Percentiles rank a stretch among this genome's conserved stretches.
These are phyloP conservation scores for Suillus luteus DNA, from an alignment of 768 basidiomycete species.

Conservation along the genomic window DNA sequence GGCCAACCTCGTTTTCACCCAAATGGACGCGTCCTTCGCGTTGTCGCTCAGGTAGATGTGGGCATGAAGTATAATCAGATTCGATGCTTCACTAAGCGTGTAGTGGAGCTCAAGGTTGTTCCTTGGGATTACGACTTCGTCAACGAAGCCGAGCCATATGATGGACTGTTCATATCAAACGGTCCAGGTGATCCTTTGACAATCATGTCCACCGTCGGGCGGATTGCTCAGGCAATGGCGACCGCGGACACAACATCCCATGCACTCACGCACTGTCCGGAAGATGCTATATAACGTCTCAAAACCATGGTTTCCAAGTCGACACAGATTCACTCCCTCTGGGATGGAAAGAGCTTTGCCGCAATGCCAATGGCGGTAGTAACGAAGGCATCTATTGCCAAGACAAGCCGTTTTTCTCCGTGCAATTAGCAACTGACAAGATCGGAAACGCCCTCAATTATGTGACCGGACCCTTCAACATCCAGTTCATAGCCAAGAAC, in stretches of 20 bases:
- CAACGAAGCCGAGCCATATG: slow-evolving; percentile 76
- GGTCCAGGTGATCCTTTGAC: slow-evolving; percentile 96
- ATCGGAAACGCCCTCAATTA: slow-evolving; percentile 98
- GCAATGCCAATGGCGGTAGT: slow-evolving; percentile 94
- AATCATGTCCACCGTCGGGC: slow-evolving; percentile 68
- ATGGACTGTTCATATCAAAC: slow-evolving; percentile 96
- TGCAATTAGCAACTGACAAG: slow-evolving; percentile 97
- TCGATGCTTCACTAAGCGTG: slow-evolving; percentile 89
- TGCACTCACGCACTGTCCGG: slow-evolving; percentile 93
- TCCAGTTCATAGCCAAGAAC: slow-evolving; percentile 99
- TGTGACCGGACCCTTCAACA: slow-evolving; percentile 98
- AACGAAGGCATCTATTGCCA: slow-evolving; percentile 98
- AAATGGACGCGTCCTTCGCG: slow-evolving; percentile 76
- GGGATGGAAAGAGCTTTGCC: slow-evolving; percentile 94
- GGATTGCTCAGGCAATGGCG: slow-evolving; percentile 83
- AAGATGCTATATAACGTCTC: slow-evolving; percentile 97
- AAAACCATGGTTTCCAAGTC: slow-evolving; percentile 98
- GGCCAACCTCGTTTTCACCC: slow-evolving; percentile 65
- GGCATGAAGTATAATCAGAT: slow-evolving; percentile 99
- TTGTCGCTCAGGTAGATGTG: slow-evolving; percentile 92
- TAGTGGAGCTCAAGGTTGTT: slow-evolving; percentile 94
- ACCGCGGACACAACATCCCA: slow-evolving; percentile 98
- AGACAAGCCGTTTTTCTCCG: slow-evolving; percentile 94
- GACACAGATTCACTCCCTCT: slow-evolving; percentile 73
- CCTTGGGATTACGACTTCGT: slow-evolving; percentile 97